Conservation (phyloP, 2,329 filamentous ascomycete species). For the Neopestalotiopsis rosae region DNA sequence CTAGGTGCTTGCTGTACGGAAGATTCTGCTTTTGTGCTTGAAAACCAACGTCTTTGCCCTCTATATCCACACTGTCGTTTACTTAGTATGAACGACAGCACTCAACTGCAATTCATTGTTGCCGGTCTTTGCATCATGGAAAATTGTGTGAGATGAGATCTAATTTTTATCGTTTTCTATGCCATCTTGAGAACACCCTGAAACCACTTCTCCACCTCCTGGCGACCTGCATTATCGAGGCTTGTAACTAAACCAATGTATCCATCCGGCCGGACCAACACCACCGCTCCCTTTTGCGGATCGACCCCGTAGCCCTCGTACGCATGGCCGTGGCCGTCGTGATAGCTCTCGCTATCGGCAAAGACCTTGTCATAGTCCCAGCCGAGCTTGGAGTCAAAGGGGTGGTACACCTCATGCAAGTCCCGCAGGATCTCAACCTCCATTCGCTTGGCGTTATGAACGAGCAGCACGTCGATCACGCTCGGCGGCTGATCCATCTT, state of each 20-base stretch:
- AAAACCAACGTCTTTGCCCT: no score
- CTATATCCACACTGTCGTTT: no score
- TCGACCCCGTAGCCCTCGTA: constrained; percentile 66
- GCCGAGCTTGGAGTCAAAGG: constrained; percentile 50
- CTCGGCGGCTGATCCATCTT: constrained; percentile 44
- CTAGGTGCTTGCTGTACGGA: no score
- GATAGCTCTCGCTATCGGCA: constrained; percentile 58
- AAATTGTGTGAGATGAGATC: background rate
- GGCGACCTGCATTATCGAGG: constrained; percentile 38
- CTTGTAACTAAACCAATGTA: constrained; percentile 56
- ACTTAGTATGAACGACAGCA: background rate
- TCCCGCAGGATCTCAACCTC: constrained; percentile 54
- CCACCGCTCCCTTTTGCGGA: constrained; percentile 57
- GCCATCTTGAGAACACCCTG: constrained; percentile 21
- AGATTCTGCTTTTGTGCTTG: no score
- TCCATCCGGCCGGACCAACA: constrained; percentile 70
- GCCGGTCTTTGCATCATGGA: background rate
- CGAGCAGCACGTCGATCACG: constrained; percentile 64
- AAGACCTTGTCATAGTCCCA: constrained; percentile 64
- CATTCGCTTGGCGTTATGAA: constrained; percentile 59
- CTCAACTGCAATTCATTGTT: background rate
- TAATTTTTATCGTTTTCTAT: background rate
- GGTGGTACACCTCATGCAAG: constrained; percentile 54
- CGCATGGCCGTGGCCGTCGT: constrained; percentile 55
- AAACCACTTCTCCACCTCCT: constrained; percentile 30